Conservation (phyloP, 768 basidiomycete genomes). For the Astraeus odoratus region DNA sequence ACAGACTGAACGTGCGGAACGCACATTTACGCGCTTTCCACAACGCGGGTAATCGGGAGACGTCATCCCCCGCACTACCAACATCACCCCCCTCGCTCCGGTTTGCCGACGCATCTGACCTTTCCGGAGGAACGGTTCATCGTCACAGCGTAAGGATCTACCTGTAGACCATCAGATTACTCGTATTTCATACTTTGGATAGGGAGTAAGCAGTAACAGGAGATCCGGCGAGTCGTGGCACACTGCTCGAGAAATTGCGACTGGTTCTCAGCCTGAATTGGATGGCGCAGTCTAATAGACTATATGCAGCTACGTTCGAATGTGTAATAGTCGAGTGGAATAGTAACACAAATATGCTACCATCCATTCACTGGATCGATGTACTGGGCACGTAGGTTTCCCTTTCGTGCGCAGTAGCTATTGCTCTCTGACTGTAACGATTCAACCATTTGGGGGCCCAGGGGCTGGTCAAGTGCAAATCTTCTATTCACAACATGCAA, state of each 20-base stretch:
- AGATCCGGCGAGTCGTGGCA: slow-evolving; percentile 1
- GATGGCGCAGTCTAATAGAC: no score
- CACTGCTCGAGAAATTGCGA: background rate
- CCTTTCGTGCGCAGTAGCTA: no score
- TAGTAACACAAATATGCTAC: no score
- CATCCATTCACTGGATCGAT: no score
- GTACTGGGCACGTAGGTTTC: no score
- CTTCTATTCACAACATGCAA: no score
- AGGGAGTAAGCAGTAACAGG: background rate
- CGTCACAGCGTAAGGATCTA: background rate
- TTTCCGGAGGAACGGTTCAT: background rate
- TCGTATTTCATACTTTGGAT: background rate
- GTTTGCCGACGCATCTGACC: background rate
- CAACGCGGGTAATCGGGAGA: background rate
- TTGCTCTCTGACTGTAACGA: no score
- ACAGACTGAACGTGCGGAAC: slow-evolving; percentile 4
- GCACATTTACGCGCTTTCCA: background rate
- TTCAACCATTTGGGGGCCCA: no score
- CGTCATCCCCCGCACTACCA: background rate
- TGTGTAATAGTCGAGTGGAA: no score
- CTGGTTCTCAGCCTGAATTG: no score
- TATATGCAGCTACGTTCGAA: no score
- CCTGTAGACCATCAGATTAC: background rate
- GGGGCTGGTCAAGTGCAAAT: no score
- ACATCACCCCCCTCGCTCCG: background rate